These are phyloP conservation scores for Verbena officinalis DNA, from an alignment of 257 asterid species.

Conservation along the genomic window DNA sequence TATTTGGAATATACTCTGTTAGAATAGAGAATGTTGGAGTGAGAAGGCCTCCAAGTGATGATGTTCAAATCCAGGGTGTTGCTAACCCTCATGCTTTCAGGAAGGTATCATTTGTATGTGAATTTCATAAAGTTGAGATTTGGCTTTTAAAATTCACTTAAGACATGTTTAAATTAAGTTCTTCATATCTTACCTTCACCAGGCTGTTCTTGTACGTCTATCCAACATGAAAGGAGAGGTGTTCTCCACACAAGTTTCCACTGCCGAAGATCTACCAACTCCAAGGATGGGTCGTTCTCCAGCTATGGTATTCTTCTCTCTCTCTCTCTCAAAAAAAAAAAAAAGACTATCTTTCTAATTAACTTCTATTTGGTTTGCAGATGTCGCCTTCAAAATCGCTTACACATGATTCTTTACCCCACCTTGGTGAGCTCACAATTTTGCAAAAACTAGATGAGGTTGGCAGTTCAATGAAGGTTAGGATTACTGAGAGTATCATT, in stretches of 20 bases:
- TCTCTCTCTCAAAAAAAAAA: background rate
- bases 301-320: conserved; percentile 41
- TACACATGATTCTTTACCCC: conserved; percentile 40
- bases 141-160: background rate
- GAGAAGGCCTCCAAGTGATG: conserved; percentile 77
- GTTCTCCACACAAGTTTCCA: conserved; percentile 45
- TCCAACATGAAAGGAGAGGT: conserved; percentile 53
- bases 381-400: conserved; percentile 49
- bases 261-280: conserved; percentile 44
- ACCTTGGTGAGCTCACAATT: conserved; percentile 47
- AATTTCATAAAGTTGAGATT: background rate
- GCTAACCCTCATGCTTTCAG: conserved; percentile 67
- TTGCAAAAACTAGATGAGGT: conserved; percentile 73
- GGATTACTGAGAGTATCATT: conserved; percentile 1
- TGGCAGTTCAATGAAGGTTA: conserved; percentile 74
- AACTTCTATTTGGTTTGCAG: conserved; percentile 36
- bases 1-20: conserved; percentile 64
- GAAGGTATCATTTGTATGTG: conserved; percentile 46
- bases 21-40: conserved; percentile 74
- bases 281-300: conserved; percentile 39
- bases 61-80: conserved; percentile 72
- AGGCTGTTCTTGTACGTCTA: conserved; percentile 68
- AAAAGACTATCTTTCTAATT: background rate
- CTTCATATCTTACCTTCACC: conserved; percentile 22
- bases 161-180: background rate